Conservation (phyloP, 1,139 yeast genomes). For the Blastobotrys proliferans region DNA sequence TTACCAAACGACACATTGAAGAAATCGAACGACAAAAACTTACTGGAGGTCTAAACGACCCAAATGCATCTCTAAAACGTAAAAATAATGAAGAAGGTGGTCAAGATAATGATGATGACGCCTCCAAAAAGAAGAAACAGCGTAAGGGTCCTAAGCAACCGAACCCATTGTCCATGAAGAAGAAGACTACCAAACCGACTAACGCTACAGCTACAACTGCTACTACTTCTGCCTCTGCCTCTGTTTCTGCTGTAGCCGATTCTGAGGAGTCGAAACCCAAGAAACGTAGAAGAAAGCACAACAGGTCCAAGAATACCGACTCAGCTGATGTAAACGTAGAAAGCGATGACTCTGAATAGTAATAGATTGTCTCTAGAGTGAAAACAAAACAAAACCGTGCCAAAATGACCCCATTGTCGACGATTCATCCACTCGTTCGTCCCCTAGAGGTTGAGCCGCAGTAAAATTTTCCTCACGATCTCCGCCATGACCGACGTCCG, state of each 20-base stretch:
- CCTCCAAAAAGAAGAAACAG: constrained; percentile 38
- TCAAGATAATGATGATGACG: constrained; percentile 18
- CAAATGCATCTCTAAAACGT: constrained; percentile 40
- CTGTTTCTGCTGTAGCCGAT: constrained; percentile 1
- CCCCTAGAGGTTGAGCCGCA: too few species aligned
- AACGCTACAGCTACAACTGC: constrained; percentile 9
- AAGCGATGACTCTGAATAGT: too few species aligned
- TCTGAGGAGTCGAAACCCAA: neutral
- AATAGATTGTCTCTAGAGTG: too few species aligned
- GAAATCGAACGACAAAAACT: constrained; percentile 62
- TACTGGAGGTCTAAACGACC: constrained; percentile 69
- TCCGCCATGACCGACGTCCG: too few species aligned
- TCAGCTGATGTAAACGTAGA: too few species aligned
- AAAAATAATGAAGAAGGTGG: constrained; percentile 21
- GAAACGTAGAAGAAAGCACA: constrained; percentile 16
- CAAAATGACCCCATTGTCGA: too few species aligned
- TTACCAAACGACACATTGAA: constrained; percentile 55
- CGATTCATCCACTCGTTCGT: too few species aligned
- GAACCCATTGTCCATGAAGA: constrained; percentile 78
- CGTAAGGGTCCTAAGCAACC: constrained; percentile 74
- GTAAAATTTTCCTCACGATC: too few species aligned
- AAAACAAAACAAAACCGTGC: too few species aligned
- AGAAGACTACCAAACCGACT: constrained; percentile 29
- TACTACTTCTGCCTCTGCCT: neutral
- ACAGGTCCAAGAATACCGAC: neutral